Conservation (phyloP, 345 rosid species). For the Combretum micranthum region DNA sequence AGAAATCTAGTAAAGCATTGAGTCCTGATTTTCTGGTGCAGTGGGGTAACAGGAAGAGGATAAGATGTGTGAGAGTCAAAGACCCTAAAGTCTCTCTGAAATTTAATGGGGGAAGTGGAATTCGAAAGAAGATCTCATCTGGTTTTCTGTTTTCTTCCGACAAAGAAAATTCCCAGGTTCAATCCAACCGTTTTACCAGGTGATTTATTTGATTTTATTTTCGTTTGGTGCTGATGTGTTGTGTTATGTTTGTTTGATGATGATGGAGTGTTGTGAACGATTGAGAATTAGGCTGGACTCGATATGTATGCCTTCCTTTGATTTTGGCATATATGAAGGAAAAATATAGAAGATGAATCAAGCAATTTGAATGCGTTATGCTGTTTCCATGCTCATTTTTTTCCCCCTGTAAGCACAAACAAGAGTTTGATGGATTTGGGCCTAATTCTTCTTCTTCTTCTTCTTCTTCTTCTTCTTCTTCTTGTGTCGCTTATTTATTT, state of each 20-base stretch:
- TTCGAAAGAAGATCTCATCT: constrained; percentile 41
- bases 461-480: not conserved
- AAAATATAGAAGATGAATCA: no score
- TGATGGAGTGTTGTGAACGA: constrained; percentile 4
- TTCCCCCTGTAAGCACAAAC: no score
- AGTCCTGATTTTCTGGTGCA: constrained; percentile 51
- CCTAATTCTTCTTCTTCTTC: no score
- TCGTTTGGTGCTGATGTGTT: no score
- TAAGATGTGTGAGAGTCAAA: constrained; percentile 70
- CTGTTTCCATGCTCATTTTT: no score
- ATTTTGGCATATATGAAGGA: not conserved
- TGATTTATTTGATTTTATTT: constrained; percentile 6
- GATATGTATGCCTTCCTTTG: no score
- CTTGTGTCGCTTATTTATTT: not conserved
- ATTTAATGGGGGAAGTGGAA: constrained; percentile 29
- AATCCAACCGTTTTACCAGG: constrained; percentile 47
- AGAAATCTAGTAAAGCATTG: constrained; percentile 29
- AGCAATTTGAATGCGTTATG: no score
- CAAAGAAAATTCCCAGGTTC: constrained; percentile 33
- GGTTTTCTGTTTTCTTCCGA: constrained; percentile 26
- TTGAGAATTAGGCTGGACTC: no score
- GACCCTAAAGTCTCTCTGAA: constrained; percentile 45
- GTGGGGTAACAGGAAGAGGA: constrained; percentile 75
- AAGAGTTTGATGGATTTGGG: no score
- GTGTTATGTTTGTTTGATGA: constrained; percentile 21